Percentiles rank a stretch among this genome's conserved stretches.
Conservation (phyloP, 768 basidiomycete species). For the Boletus reticulatus region DNA sequence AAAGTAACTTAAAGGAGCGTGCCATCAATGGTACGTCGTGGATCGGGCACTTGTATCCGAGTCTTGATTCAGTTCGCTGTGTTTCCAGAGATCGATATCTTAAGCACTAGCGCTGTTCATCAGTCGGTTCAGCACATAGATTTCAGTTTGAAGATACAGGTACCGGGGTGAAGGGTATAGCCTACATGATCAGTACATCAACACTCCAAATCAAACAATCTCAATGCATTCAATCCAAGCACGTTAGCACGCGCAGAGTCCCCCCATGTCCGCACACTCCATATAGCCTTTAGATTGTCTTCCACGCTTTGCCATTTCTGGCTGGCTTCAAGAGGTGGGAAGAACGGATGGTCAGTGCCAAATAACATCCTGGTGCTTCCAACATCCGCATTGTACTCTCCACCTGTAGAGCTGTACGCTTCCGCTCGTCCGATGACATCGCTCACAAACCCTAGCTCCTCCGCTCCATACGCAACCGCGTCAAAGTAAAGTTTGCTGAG, state of each 20-base stretch:
- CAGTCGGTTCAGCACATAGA: constrained; percentile 94
- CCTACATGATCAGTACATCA: constrained; percentile 13
- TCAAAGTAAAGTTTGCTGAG: constrained; percentile 79
- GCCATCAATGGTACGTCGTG: constrained; percentile 71
- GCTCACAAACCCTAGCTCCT: constrained; percentile 78
- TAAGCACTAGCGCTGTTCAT: constrained; percentile 88
- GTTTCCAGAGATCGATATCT: constrained; percentile 82
- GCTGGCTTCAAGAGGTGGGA: constrained; percentile 68
- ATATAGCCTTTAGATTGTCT: constrained; percentile 81
- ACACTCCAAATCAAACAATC: constrained; percentile 54
- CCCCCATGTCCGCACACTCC: constrained; percentile 33
- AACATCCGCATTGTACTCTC: constrained; percentile 29
- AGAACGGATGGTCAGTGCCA: constrained; percentile 90
- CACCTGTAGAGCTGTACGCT: constrained; percentile 39
- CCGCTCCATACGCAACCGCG: constrained; percentile 86
- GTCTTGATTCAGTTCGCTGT: not conserved
- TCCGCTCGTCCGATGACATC: constrained; percentile 63
- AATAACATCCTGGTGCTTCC: constrained; percentile 70
- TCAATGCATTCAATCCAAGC: constrained; percentile 69
- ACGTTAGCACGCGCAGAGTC: constrained; percentile 63
- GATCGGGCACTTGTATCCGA: not conserved
- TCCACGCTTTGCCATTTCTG: constrained; percentile 84
- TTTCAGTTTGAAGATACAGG: constrained; percentile 95
- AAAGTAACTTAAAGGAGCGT: constrained; percentile 74
- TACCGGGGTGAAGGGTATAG: constrained; percentile 38